Base-by-base conservation (phyloP, 73 alveolate species). In the Breviolum minutum region DNA sequence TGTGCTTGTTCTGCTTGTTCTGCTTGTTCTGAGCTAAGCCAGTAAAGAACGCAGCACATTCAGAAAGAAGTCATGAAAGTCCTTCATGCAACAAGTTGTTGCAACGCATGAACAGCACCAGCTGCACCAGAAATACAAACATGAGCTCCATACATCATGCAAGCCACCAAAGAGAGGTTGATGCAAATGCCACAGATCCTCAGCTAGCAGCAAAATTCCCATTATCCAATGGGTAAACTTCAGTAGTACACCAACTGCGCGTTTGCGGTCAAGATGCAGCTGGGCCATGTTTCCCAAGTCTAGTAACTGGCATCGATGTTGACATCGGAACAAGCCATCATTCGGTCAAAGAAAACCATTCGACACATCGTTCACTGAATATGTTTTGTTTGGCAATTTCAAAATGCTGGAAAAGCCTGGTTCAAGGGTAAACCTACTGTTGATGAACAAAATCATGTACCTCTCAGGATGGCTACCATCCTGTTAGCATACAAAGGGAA, bases 101-200 rank as follows among this genome's bases (percentile, higher is more conserved):
- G 17, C n/a, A 14, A 14, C 77, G n/a, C 89, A 8, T 60, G 92
- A 40, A 27, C 48, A 70, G 54, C 54, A 40, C 54, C 54, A 40
- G 54, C 54, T 40, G 54, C 54, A 40, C 0, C 54, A 63, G 54
- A 40, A 40, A 40, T 2, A 40, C 0, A 0, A 40, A 40, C 54
- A 40, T 40, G 54, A 40, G 54, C 54, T 40, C 54, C 54, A 40
- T 40, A 63, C 98, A 92, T 92, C 98, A 92, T 92, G 98, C 98
- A 92, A 22, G 98, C 98, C 80, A 92, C 98, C 87, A 92, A 68
- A 30, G 98, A 92, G 8, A 92, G 90, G 90, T 92, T 92, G 90
- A 92, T 76, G 98, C 98, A 92, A 61, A 92, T 92, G 81, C 98
- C 98, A 61, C 90, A 73, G 61, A 92, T 92, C 98, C 98, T 92